Evolutionary conservation across 176 grass and related monocot genomes (phyloP).

Genomic region (Pontederia crassipes): DNA sequence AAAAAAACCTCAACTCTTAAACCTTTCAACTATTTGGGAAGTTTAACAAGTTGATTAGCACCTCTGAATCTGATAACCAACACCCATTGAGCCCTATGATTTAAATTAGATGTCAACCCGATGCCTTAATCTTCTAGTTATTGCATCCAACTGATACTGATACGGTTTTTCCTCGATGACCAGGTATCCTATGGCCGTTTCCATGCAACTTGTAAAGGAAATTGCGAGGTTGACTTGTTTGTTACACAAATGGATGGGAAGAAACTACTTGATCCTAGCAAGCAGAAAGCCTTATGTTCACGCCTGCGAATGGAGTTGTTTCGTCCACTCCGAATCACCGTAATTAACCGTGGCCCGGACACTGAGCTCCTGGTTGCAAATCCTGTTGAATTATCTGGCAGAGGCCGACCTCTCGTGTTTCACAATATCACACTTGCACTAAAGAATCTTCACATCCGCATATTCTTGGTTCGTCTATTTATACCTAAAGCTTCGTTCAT

Average conservation of each 20-base stretch:
- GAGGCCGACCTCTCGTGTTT: conserved; percentile 67
- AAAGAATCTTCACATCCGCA: conserved; percentile 48
- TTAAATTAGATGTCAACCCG: neutral
- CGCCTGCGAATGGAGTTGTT: conserved; percentile 47
- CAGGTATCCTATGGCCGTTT: conserved; percentile 63
- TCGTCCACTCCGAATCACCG: conserved; percentile 33
- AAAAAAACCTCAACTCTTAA: no score
- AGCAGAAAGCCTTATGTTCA: conserved; percentile 29
- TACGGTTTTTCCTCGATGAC: neutral
- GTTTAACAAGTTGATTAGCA: no score
- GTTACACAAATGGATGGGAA: conserved; percentile 56
- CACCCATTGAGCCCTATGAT: neutral
- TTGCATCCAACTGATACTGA: neutral
- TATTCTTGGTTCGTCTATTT: conserved; percentile 54
- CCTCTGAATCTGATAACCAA: no score
- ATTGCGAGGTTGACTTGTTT: conserved; percentile 69
- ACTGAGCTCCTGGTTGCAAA: conserved; percentile 67
- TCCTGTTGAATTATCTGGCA: conserved; percentile 61
- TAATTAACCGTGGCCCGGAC: conserved; percentile 62
- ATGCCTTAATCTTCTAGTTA: conserved; percentile 15
- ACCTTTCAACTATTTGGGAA: no score
- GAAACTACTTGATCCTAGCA: conserved; percentile 59
- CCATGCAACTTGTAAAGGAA: conserved; percentile 46
- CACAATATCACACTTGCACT: conserved; percentile 77
- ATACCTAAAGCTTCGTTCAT: no score